Evolutionary conservation across 2,329 filamentous ascomycete species (phyloP), one percentile per base, ranked within the genome.

Genomic region (Alternaria dauci): DNA sequence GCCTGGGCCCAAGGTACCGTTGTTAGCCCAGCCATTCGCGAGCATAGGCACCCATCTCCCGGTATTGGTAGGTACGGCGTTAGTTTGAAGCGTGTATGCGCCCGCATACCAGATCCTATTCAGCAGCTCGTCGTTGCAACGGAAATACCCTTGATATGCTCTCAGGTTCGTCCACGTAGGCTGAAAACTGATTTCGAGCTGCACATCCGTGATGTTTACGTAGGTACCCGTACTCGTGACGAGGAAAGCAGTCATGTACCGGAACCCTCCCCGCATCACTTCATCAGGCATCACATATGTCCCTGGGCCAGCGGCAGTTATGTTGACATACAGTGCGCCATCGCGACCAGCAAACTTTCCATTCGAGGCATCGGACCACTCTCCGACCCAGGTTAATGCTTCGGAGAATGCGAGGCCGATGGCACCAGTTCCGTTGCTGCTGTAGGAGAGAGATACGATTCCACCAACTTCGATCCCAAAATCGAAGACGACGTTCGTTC

Each of bases 381-480:
- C 80, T 2, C 80, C 81, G 18, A 81, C 78, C 70, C 74, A 81
- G 12, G 80, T 78, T 55, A 76, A 80, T 0, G 79, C 78, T 70
- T 81, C 80, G 6, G 76, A 77, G 57, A 82, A 81, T 6, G 79
- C 79, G 7, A 81, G 69, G 4, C 79, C 78, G 14, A 81, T 63
- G 4, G 67, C 64, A 16, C 77, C 78, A 7, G 65, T 26, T 2
- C 79, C 78, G 11, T 77, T 78, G 5, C 81, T 75, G 3, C 76
- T 78, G 66, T 86, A 88, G 9, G 80, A 73, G n/a, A 88, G 66
- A 4, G 81, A 82, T 5, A 85, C 75, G 56, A 87, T 82, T 5
- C 86, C 86, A 38, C 86, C 86, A 5, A 88, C 85, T 69, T 88
- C 85, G 25, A 81, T 78, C 4, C 85, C 86, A 69, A 88, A 88